Conservation (phyloP, 768 basidiomycete species). For the Macrolepiota fuliginosa region DNA sequence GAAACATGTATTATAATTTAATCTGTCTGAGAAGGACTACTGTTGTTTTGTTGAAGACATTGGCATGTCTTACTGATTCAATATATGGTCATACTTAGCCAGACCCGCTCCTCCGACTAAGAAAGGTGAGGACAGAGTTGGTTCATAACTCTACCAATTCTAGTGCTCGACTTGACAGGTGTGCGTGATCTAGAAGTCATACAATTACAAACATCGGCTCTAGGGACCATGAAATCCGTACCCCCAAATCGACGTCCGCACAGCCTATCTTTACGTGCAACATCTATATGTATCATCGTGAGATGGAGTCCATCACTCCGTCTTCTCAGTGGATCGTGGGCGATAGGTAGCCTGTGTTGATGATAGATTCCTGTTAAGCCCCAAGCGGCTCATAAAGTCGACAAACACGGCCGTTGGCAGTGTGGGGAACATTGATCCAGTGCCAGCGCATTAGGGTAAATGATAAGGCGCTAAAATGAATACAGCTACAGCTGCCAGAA, state of each 20-base stretch:
- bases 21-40: too few species aligned
- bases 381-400: not conserved
- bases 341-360: conserved; percentile 4
- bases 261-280: conserved; percentile 8
- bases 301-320: conserved; percentile 1
- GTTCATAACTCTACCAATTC: too few species aligned
- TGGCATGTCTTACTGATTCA: too few species aligned
- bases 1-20: too few species aligned
- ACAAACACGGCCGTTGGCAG: not conserved
- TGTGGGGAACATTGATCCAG: not conserved
- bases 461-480: conserved; percentile 6
- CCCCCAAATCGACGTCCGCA: not conserved
- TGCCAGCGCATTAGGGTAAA: not conserved
- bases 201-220: conserved; percentile 7
- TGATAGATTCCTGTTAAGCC: conserved; percentile 1
- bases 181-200: not conserved
- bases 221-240: not conserved
- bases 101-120: too few species aligned
- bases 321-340: conserved; percentile 1
- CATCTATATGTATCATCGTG: not conserved
- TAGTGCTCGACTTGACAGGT: not conserved
- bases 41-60: too few species aligned
- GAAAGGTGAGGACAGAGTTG: not conserved
- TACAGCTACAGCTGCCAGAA: not conserved
- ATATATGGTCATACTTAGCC: too few species aligned